Evolutionary conservation across 2,329 filamentous ascomycete genomes (phyloP).

Genomic region (Dissoconium aciculare): DNA sequence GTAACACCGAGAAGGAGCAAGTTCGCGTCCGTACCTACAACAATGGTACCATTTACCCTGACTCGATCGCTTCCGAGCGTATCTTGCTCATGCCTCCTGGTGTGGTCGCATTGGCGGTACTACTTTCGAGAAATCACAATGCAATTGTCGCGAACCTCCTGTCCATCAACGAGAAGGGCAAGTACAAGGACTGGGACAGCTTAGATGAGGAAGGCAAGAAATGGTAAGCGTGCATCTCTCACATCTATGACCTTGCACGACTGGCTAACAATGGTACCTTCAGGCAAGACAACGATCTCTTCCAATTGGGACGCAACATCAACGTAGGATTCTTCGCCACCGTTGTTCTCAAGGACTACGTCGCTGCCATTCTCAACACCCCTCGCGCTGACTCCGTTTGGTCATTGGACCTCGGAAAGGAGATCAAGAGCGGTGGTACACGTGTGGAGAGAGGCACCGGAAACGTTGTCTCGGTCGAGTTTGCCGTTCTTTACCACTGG

Average conservation of each 20-base stretch:
- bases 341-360: conserved; percentile 33
- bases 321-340: conserved; percentile 35
- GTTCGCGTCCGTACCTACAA: conserved; percentile 29
- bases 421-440: conserved; percentile 29
- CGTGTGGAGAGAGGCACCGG: conserved; percentile 31
- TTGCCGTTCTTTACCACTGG: conserved; percentile 35
- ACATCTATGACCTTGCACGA: too few relatives aligned
- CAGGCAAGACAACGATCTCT: conserved; percentile 36
- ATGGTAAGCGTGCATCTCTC: conserved; percentile 24
- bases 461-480: conserved; percentile 34
- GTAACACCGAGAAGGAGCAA: conserved; percentile 31
- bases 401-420: conserved; percentile 32
- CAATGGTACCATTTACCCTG: conserved; percentile 30
- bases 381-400: conserved; percentile 32
- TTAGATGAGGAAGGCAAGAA: conserved; percentile 25
- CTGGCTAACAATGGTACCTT: too few relatives aligned
- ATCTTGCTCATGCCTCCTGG: conserved; percentile 37
- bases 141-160: conserved; percentile 27
- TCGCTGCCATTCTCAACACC: conserved; percentile 33
- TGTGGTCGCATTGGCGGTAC: conserved; percentile 28
- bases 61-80: conserved; percentile 31
- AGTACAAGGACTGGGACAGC: conserved; percentile 29
- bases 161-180: conserved; percentile 31
- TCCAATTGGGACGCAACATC: conserved; percentile 33
- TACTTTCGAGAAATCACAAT: conserved; percentile 36